phyloP scores from a whole-genome alignment of 2,329 filamentous ascomycete species.

The Fusarium ramigenum region DNA sequence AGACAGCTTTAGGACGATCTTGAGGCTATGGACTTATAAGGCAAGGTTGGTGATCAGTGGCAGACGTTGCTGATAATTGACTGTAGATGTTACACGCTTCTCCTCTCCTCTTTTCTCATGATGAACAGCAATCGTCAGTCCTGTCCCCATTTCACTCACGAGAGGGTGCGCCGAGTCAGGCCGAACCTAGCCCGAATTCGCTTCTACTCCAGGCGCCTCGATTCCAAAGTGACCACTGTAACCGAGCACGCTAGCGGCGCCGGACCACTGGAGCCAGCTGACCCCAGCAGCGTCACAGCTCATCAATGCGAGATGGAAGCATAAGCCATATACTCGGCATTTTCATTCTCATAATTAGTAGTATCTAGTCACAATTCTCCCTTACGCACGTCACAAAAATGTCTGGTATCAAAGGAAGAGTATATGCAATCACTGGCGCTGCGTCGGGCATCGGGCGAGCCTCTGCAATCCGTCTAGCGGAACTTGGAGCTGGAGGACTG shows the following conservation, averaged over 20 bases:
- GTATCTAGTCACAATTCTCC: fast-evolving
- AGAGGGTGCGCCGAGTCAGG: background rate
- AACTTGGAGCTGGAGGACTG: background rate
- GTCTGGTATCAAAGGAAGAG: background rate
- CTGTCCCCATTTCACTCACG: background rate
- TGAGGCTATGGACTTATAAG: background rate
- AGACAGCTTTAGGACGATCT: background rate
- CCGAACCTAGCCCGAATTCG: background rate
- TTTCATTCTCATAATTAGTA: background rate
- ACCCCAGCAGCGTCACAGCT: background rate
- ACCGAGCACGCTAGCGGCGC: background rate
- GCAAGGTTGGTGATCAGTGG: too few species aligned
- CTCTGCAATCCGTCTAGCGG: background rate
- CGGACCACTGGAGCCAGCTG: background rate
- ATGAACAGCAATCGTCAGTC: background rate
- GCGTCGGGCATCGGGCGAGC: background rate
- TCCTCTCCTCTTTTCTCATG: background rate
- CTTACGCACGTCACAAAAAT: fast-evolving
- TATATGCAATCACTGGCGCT: background rate
- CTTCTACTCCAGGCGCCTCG: background rate
- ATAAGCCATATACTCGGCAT: background rate
- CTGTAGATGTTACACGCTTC: too few species aligned
- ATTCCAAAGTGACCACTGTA: background rate
- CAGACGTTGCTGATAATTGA: too few species aligned
- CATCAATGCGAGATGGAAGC: background rate